Evolutionary conservation across 768 basidiomycete species (phyloP).

Genomic region (Tulasnella calospora): DNA sequence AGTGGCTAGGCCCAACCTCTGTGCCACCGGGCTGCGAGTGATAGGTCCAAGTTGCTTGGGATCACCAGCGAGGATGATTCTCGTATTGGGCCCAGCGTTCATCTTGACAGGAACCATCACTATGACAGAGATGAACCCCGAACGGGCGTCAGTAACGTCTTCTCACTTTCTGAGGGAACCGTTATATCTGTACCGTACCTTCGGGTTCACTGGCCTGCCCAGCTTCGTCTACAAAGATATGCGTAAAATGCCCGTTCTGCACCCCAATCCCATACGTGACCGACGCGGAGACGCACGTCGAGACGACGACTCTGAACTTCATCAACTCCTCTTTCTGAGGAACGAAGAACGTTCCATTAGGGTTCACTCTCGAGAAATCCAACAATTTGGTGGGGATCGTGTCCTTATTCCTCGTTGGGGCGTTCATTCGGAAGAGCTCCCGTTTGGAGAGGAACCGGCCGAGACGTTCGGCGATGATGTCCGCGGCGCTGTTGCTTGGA

Average conservation of each 20-base stretch:
- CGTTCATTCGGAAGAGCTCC: constrained; percentile 52
- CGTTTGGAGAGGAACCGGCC: constrained; percentile 21
- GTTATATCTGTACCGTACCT: neutral
- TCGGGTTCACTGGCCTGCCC: constrained; percentile 61
- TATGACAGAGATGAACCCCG: neutral
- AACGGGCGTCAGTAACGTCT: neutral
- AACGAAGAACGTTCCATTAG: constrained; percentile 43
- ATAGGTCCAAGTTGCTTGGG: constrained; percentile 41
- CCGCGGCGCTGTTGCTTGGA: constrained; percentile 64
- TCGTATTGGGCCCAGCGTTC: constrained; percentile 36
- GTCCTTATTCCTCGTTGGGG: constrained; percentile 42
- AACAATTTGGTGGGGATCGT: constrained; percentile 41
- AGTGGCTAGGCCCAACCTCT: constrained; percentile 33
- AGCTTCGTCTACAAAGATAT: constrained; percentile 62
- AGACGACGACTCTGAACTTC: constrained; percentile 51
- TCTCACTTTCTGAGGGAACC: neutral
- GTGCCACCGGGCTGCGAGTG: constrained; percentile 35
- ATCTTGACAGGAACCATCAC: constrained; percentile 45
- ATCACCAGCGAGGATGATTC: constrained; percentile 41
- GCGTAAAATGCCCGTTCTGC: constrained; percentile 51
- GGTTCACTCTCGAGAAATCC: constrained; percentile 42
- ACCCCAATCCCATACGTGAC: constrained; percentile 49
- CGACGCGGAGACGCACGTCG: constrained; percentile 54
- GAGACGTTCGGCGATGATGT: constrained; percentile 49
- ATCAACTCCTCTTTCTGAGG: constrained; percentile 42